Evolutionary conservation across 2,329 filamentous ascomycete species (phyloP), one percentile per base, ranked within the genome.

Genomic region (Colletotrichum scovillei): DNA sequence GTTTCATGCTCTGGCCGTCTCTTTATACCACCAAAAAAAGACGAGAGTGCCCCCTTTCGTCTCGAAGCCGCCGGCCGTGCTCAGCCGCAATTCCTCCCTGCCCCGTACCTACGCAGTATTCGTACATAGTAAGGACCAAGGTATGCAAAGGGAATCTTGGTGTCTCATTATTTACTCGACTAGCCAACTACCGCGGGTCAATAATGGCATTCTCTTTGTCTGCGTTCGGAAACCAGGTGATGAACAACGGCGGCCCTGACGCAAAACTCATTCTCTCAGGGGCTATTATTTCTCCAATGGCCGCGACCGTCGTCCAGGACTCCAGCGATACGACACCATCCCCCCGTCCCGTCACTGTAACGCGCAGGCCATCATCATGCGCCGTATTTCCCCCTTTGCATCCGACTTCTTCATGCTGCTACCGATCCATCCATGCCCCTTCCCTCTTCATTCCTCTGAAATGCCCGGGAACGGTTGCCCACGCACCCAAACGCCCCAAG

Each of bases 1-100:
- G 71, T 71, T 73, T 73, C 67, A 73, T 71, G 60, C 71, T 70
- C 35, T 55, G 55, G 30, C 22, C 38, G 46, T 73, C 30, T 55
- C 63, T 70, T 73, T 42, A 52, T 63, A 46, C 60, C 38, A 28
- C 28, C 55, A 49, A 49, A 49, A 49, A n/a, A 19, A 46, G 6
- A 46, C 19, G 19, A 7, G 7, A n/a, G 16, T 49, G 28, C 49
- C 32, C 32, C 65, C 53, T 55, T 14, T 55, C 24, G 57, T 30
- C 57, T 59, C 26, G 28, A 35, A 32, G 26, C 24, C 60, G 60
- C 42, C 55, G 38, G 26, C 67, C 55, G 67, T 73, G 71, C 71
- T 71, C 62, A 58, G 67, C 60, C 60, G 67, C 62, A 73, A 65
- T 57, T 35, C 24, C 58, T 59, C 28, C 46, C 46, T 49, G 38